These are phyloP conservation scores for Calonectria crousiana DNA, from an alignment of 2,329 filamentous ascomycete genomes.

Conservation along the genomic window DNA sequence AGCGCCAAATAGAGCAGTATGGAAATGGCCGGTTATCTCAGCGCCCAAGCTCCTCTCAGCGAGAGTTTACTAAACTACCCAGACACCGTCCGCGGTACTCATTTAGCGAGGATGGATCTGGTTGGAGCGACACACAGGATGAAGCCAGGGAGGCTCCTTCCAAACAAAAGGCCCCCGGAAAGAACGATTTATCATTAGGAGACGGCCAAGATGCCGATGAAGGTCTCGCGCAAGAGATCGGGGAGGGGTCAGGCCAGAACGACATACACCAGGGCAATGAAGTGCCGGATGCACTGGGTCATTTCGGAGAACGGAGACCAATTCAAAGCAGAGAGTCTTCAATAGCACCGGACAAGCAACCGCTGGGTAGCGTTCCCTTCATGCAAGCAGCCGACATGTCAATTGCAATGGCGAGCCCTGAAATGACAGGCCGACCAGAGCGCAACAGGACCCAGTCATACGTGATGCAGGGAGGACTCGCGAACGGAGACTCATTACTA, in stretches of 20 bases:
- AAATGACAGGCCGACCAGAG: constrained; percentile 33
- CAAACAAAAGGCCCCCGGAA: constrained; percentile 29
- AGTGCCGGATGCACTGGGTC: constrained; percentile 23
- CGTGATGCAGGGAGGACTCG: constrained; percentile 38
- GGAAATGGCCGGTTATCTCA: constrained; percentile 43
- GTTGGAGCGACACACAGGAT: constrained; percentile 45
- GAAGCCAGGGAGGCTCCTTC: constrained; percentile 36
- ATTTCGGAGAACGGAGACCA: constrained; percentile 35
- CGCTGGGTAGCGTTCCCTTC: constrained; percentile 31
- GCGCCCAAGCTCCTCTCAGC: constrained; percentile 35
- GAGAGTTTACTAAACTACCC: constrained; percentile 39
- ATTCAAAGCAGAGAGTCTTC: constrained; percentile 39
- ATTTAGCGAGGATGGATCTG: constrained; percentile 44
- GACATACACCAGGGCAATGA: constrained; percentile 32
- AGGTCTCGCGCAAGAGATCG: constrained; percentile 10
- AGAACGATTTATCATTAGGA: constrained; percentile 25
- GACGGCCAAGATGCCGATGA: constrained; percentile 16
- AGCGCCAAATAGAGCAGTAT: constrained; percentile 43
- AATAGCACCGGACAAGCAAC: constrained; percentile 37
- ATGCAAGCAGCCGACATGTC: constrained; percentile 38
- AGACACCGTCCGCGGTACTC: constrained; percentile 39
- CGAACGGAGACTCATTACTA: constrained; percentile 37
- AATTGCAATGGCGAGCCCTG: constrained; percentile 38
- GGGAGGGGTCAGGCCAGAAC: constrained; percentile 25
- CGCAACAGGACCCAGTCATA: constrained; percentile 37